Conservation (phyloP, 2,329 filamentous ascomycete species). For the Keithomyces neogunnii region DNA sequence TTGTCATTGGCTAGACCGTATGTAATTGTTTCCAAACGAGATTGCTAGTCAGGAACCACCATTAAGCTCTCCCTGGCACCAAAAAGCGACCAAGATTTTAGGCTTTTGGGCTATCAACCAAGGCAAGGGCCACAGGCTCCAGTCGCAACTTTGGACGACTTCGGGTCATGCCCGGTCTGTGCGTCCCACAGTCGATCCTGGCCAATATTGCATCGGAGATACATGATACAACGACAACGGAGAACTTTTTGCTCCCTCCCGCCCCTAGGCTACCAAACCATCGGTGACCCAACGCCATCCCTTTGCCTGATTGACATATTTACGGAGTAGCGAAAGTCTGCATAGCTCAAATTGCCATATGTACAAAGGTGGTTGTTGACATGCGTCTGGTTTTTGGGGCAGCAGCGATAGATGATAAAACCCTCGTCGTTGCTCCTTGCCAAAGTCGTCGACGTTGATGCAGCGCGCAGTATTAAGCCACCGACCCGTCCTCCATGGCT, state of each 20-base stretch:
- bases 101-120: no score
- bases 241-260: neutral
- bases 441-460: neutral
- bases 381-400: no score
- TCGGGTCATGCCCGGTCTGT: neutral
- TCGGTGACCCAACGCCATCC: no score
- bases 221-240: no score
- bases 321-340: no score
- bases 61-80: neutral
- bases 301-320: no score
- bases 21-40: conserved; percentile 2
- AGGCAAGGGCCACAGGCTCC: neutral
- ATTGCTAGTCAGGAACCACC: conserved; percentile 10
- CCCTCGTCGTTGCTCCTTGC: neutral
- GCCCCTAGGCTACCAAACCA: no score
- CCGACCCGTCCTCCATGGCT: neutral
- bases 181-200: neutral
- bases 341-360: no score
- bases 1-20: neutral
- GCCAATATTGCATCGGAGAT: neutral
- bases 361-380: no score
- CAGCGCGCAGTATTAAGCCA: neutral
- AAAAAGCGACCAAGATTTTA: no score
- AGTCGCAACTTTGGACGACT: neutral
- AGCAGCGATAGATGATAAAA: no score